phyloP scores from a whole-genome alignment of 2,329 filamentous ascomycete species.

The Harringtonia aguacate region DNA sequence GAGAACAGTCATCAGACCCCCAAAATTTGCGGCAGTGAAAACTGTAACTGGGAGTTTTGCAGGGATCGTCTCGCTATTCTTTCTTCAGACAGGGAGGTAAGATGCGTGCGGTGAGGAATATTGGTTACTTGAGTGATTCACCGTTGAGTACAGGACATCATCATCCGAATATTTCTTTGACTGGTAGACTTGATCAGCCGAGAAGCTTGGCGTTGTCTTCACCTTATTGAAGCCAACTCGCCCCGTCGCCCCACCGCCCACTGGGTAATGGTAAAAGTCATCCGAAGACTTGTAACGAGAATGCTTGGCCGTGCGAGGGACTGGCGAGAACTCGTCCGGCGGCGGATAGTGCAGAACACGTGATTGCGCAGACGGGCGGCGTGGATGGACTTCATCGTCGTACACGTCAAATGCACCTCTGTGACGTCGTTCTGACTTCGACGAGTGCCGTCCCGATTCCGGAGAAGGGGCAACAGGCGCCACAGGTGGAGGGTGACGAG shows the following conservation, averaged over 20 bases:
- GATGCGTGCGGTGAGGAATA: conserved; percentile 4
- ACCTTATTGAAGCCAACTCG: conserved; percentile 9
- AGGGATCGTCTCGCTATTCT: no score
- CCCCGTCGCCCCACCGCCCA: neutral
- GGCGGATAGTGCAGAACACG: conserved; percentile 4
- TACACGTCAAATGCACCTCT: conserved; percentile 10
- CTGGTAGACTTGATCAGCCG: conserved; percentile 12
- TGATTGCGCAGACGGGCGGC: neutral
- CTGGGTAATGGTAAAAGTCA: conserved; percentile 4
- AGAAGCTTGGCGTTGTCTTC: conserved; percentile 9
- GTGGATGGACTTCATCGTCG: conserved; percentile 5
- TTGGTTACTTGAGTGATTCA: conserved; percentile 7
- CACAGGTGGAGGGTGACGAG: conserved; percentile 2
- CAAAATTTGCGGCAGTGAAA: no score
- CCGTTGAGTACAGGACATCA: conserved; percentile 11
- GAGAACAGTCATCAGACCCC: no score
- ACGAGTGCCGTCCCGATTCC: conserved; percentile 4
- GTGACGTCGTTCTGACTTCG: conserved; percentile 10
- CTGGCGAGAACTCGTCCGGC: conserved; percentile 1
- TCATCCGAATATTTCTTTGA: conserved; percentile 12
- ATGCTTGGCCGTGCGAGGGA: conserved; percentile 2
- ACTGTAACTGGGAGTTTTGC: no score
- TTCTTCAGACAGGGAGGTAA: conserved; percentile 2
- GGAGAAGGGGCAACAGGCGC: conserved; percentile 6
- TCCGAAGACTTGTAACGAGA: neutral